Evolutionary conservation across 176 grass and related monocot genomes (phyloP), one percentile per base, ranked within the genome.

Genomic region (Oryza brachyantha): DNA sequence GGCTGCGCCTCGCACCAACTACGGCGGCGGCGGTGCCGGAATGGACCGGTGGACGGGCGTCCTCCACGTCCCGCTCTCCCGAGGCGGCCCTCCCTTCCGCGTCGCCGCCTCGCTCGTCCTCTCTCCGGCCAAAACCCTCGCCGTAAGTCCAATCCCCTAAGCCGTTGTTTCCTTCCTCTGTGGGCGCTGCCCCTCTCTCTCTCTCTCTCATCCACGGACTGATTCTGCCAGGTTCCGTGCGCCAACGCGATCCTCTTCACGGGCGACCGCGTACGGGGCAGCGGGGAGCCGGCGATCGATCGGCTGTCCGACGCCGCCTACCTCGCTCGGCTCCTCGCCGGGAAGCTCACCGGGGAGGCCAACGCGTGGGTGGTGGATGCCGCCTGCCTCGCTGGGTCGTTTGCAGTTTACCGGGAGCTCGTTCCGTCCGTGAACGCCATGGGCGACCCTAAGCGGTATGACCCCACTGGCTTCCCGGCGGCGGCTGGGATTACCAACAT

Each of bases 301-400:
- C 89, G 77, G 77, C 81, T 97, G n/a, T 92, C 89, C 2, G 85
- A 92, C 77, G 64, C 87, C 14, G 39, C 70, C 70, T 87, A 86
- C 81, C 72, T 97, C 28, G 76, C 82, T 10, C 52, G 66, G 8
- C 50, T 84, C 29, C 79, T 94, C 59, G 83, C 85, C 13, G 84
- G 65, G 35, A 98, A 90, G 79, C 73, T 96, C 41, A 36, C 67
- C 35, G 75, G 19, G 26, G 87, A 86, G 29, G 63, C 68, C 80
- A 98, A 94, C 61, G 80, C 87, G 28, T 98, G 92, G 95, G 89
- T 94, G 60, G 29, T 94, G 77, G 95, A 98, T 36, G 87, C 92
- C 4, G 66, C 95, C 10, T 90, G 87, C 41, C 92, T 92, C 74
- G 55, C 79, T 22, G 89, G 89, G 22, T 27, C 89, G 24, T 92